These are phyloP conservation scores for Yarrowia phangngaensis DNA, from an alignment of 805 yeast genomes.

Conservation along the genomic window DNA sequence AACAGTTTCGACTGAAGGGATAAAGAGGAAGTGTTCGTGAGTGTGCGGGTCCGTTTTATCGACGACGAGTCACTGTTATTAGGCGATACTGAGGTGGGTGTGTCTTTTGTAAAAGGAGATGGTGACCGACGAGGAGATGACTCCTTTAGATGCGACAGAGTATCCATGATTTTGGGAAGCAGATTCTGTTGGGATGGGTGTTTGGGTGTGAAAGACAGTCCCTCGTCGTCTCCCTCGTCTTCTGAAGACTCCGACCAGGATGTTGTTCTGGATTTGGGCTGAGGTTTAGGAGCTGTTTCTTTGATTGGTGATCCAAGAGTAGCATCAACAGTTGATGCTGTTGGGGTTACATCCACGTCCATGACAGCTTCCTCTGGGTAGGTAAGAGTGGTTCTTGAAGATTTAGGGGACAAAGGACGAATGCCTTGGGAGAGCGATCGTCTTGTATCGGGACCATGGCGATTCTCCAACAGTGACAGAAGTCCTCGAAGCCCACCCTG, in stretches of 20 bases:
- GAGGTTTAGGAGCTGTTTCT: no score
- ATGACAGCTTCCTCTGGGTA: no score
- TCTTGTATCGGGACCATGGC: constrained; percentile 7
- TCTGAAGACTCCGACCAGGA: constrained; percentile 21
- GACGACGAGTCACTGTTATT: no score
- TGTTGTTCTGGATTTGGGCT: neutral
- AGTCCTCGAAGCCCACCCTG: constrained; percentile 15
- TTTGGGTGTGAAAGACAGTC: constrained; percentile 24
- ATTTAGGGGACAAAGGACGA: neutral
- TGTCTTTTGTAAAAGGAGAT: constrained; percentile 1
- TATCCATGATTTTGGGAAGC: constrained; percentile 3
- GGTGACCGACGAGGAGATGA: neutral
- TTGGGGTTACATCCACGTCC: no score
- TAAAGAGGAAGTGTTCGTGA: constrained; percentile 8
- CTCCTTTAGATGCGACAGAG: neutral
- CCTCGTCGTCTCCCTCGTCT: constrained; percentile 12
- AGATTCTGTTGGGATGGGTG: constrained; percentile 6
- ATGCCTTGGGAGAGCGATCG: constrained; percentile 4
- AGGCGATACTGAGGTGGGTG: no score
- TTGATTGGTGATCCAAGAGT: constrained; percentile 2
- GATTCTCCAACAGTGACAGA: constrained; percentile 6
- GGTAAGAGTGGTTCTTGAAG: no score
- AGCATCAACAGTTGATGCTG: neutral
- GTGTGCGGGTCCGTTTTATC: constrained; percentile 1
- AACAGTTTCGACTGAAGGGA: constrained; percentile 31